Evolutionary conservation across 495 filamentous ascomycete genomes (phyloP).

Genomic region (Penicillium salamii): DNA sequence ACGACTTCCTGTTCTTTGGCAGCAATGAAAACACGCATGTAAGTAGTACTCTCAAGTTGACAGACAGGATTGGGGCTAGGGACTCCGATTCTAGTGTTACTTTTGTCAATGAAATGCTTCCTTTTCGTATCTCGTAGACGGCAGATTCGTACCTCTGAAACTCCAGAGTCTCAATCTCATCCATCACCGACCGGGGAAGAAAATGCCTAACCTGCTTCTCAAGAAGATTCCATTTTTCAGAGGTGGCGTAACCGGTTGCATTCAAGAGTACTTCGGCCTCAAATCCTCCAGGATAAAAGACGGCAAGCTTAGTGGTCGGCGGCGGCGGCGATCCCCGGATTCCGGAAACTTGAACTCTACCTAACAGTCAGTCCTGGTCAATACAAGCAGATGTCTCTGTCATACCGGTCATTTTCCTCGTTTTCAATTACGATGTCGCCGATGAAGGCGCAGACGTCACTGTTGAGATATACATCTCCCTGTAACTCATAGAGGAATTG

Average conservation of each 20-base stretch:
- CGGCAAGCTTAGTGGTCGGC: constrained; percentile 52
- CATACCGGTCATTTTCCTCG: constrained; percentile 19
- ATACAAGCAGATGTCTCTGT: background rate
- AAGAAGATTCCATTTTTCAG: constrained; percentile 38
- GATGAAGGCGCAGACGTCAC: constrained; percentile 50
- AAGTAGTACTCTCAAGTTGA: constrained; percentile 28
- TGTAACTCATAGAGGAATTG: constrained; percentile 59
- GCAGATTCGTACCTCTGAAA: constrained; percentile 22
- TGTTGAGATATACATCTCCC: constrained; percentile 50
- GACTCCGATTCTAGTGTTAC: constrained; percentile 29
- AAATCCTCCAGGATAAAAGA: constrained; percentile 47
- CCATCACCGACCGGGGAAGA: constrained; percentile 8
- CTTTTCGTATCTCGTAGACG: background rate
- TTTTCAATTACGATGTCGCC: constrained; percentile 37
- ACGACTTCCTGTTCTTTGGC: constrained; percentile 8
- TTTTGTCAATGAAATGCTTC: too few relatives aligned
- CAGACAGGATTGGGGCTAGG: constrained; percentile 18
- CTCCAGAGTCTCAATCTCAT: constrained; percentile 26
- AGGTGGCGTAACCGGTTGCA: constrained; percentile 39
- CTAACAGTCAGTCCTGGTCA: background rate
- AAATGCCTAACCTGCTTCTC: constrained; percentile 38
- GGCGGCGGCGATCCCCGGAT: constrained; percentile 47
- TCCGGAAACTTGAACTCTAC: constrained; percentile 40
- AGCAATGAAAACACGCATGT: constrained; percentile 29
- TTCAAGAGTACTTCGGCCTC: constrained; percentile 42